A percentile compares a stretch with the other conserved stretches of the same genome.
phyloP scores from a whole-genome alignment of 192 early-diverging fungal species.

The Mortierella hygrophila region DNA sequence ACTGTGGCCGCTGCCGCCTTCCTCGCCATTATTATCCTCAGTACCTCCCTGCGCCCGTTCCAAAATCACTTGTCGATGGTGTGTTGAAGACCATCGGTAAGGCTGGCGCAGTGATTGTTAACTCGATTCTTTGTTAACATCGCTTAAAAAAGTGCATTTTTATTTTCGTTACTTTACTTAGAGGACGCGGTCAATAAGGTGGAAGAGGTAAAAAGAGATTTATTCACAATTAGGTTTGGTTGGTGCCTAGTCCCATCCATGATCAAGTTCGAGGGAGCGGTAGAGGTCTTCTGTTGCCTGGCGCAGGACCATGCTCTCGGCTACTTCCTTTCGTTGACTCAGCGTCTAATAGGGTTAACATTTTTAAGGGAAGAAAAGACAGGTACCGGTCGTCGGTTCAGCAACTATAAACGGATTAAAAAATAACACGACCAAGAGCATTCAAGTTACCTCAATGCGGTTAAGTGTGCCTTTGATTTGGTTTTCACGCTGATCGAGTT shows the following conservation, averaged over 20 bases:
- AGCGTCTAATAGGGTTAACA: constrained; percentile 11
- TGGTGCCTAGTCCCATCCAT: constrained; percentile 11
- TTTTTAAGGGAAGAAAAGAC: background rate
- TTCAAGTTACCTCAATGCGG: constrained; percentile 20
- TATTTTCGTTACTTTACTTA: too few relatives aligned
- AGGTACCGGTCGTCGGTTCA: background rate
- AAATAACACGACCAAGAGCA: background rate
- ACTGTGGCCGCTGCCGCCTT: too few relatives aligned
- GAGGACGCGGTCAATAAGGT: too few relatives aligned
- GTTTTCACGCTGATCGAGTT: constrained; percentile 27
- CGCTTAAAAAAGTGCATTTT: too few relatives aligned
- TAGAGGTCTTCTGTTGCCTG: constrained; percentile 41
- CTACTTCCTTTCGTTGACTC: constrained; percentile 28
- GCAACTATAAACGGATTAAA: background rate
- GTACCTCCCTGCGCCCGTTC: background rate
- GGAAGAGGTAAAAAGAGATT: too few relatives aligned
- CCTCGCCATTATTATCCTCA: too few relatives aligned
- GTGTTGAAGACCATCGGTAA: background rate
- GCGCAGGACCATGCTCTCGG: constrained; percentile 20
- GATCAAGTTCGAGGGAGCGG: constrained; percentile 26
- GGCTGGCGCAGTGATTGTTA: too few relatives aligned
- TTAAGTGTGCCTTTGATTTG: constrained; percentile 26
- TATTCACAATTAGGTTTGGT: background rate
- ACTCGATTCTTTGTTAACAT: too few relatives aligned
- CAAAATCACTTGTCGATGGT: background rate